Evolutionary conservation across 129 eudicot species (phyloP).

Genomic region (Artemisia tridentata): DNA sequence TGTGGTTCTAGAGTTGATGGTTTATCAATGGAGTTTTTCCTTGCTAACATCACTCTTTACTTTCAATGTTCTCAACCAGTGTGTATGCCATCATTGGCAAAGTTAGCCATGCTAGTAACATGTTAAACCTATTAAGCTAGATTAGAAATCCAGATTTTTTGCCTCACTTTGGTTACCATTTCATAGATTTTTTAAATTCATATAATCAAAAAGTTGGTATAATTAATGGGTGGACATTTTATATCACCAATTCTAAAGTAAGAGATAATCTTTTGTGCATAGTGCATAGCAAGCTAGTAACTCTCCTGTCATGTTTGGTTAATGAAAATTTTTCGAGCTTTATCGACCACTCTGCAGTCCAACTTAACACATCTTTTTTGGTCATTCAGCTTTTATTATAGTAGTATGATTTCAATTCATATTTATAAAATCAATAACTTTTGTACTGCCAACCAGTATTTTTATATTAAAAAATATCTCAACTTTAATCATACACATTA

Average conservation of each 20-base stretch:
- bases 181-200: no score
- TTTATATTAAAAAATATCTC: neutral
- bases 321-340: neutral
- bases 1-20: no score
- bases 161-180: no score
- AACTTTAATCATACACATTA: no score
- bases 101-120: no score
- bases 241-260: neutral
- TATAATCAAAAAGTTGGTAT: neutral
- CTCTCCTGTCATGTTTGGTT: neutral
- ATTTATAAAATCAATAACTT: neutral
- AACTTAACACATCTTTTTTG: neutral
- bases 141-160: no score
- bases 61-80: no score
- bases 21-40: no score
- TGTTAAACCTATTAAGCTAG: no score
- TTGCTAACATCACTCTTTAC: no score
- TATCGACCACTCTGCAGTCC: conserved; percentile 4
- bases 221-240: neutral
- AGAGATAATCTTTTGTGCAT: neutral
- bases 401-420: neutral
- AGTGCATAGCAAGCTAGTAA: neutral
- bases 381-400: neutral
- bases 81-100: no score
- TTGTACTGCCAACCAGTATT: neutral